phyloP scores from a whole-genome alignment of 2,329 filamentous ascomycete species.

The Apiospora kogelbergensis region DNA sequence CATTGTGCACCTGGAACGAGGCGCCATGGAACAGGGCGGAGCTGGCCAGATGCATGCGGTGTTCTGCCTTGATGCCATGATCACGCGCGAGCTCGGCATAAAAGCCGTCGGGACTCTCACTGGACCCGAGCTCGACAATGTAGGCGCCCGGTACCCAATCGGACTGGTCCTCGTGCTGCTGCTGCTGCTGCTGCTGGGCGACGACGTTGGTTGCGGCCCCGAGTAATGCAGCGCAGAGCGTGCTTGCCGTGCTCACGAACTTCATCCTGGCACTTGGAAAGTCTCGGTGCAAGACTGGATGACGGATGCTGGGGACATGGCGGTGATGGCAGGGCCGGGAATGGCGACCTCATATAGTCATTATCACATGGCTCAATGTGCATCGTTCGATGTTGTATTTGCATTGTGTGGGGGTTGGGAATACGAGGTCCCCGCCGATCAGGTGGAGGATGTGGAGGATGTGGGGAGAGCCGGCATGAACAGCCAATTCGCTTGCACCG shows the following conservation, averaged over 20 bases:
- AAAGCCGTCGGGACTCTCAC: slow-evolving; percentile 7
- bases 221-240: not conserved
- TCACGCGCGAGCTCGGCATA: slow-evolving; percentile 10
- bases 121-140: slow-evolving; percentile 11
- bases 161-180: not conserved
- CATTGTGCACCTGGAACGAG: slow-evolving; percentile 11
- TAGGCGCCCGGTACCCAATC: slow-evolving; percentile 8
- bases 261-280: not conserved
- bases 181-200: not conserved
- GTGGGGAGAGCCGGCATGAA: not conserved
- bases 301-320: not conserved
- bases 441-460: not conserved
- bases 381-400: not conserved
- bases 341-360: not conserved
- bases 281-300: not conserved
- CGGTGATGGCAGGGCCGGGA: not conserved
- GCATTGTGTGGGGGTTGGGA: not conserved
- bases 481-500: not conserved
- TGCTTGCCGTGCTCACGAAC: not conserved
- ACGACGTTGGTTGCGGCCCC: not conserved
- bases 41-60: slow-evolving; percentile 11
- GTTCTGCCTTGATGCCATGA: slow-evolving; percentile 11
- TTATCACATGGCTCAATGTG: not conserved
- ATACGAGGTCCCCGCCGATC: not conserved
- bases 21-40: slow-evolving; percentile 11